Conservation (phyloP, 139 green algal species). For the Microglena sp. region DNA sequence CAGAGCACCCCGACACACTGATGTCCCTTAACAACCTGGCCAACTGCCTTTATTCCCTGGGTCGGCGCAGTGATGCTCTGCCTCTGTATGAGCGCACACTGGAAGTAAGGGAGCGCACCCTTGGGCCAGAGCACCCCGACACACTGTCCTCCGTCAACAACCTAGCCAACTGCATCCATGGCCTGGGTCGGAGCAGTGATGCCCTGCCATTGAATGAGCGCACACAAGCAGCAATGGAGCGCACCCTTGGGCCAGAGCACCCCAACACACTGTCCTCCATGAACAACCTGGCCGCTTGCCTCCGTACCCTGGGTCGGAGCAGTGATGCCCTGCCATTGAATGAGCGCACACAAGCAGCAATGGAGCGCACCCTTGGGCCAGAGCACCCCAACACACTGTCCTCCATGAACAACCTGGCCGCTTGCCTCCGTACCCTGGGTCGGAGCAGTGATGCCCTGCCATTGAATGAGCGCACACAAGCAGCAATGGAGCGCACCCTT, state of each 20-base stretch:
- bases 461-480: background rate
- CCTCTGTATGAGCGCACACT: constrained; percentile 3
- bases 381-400: constrained; percentile 11
- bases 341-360: background rate
- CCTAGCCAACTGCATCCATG: constrained; percentile 5
- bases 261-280: constrained; percentile 3
- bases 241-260: constrained; percentile 10
- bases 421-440: background rate
- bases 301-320: background rate
- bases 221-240: background rate
- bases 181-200: background rate
- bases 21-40: constrained; percentile 6
- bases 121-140: constrained; percentile 10
- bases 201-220: constrained; percentile 10
- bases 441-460: constrained; percentile 4
- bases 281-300: constrained; percentile 11
- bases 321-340: constrained; percentile 9
- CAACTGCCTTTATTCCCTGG: constrained; percentile 3
- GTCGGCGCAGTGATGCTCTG: background rate
- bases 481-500: background rate
- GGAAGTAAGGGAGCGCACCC: background rate
- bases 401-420: constrained; percentile 10
- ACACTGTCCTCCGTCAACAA: constrained; percentile 8
- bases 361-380: constrained; percentile 3
- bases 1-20: constrained; percentile 12